Percentiles rank a stretch among this genome's conserved stretches.
Conservation (phyloP, 2,329 filamentous ascomycete genomes). For the Fusarium chlamydosporum region DNA sequence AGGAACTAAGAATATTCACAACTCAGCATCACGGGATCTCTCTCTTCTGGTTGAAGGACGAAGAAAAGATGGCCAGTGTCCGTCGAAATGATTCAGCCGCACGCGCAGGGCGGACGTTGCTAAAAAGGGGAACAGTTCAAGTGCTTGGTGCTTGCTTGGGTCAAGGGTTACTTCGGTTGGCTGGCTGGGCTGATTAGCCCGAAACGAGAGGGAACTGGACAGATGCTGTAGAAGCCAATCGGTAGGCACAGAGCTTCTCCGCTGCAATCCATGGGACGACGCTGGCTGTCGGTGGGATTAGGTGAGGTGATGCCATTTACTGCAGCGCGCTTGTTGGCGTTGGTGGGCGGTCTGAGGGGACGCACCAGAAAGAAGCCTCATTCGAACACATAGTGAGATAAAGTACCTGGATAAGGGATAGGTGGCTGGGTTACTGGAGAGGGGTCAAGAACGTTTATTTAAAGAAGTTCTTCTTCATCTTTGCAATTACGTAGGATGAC, state of each 20-base stretch:
- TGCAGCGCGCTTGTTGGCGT: conserved; percentile 42
- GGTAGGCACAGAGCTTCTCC: conserved; percentile 21
- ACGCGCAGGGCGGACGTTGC: conserved; percentile 33
- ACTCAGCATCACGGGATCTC: conserved; percentile 27
- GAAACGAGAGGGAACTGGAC: conserved; percentile 29
- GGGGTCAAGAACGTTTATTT: neutral
- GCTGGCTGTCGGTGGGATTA: conserved; percentile 22
- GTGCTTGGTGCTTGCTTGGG: conserved; percentile 18
- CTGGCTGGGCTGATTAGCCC: conserved; percentile 29
- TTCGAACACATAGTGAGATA: conserved; percentile 4
- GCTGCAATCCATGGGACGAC: conserved; percentile 16
- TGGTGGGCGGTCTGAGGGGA: conserved; percentile 37
- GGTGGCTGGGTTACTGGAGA: neutral
- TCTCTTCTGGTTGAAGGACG: conserved; percentile 15
- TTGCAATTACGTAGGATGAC: neutral
- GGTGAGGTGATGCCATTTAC: conserved; percentile 45
- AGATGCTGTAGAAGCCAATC: conserved; percentile 30
- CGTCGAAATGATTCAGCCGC: conserved; percentile 41
- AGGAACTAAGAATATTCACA: conserved; percentile 14
- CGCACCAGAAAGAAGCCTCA: conserved; percentile 22
- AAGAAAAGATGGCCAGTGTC: conserved; percentile 36
- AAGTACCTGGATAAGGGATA: conserved; percentile 5
- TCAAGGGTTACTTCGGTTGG: conserved; percentile 24
- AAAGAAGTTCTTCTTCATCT: neutral
- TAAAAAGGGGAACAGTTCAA: conserved; percentile 34